Conservation (phyloP, 768 basidiomycete genomes). For the Boletus patriciae region DNA sequence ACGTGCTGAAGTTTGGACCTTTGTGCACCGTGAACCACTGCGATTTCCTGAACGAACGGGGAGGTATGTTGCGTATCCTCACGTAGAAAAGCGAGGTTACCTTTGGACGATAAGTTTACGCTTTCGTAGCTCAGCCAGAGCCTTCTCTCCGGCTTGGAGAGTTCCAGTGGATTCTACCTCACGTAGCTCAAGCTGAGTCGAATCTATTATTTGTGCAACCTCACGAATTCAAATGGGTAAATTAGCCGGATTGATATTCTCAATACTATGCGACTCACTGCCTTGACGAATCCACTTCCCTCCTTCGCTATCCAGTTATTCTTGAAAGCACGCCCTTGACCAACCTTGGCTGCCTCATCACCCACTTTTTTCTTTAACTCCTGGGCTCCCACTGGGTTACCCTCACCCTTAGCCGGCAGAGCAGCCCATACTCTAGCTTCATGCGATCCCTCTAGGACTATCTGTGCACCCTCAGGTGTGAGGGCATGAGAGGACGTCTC, state of each 20-base stretch:
- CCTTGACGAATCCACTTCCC: slow-evolving; percentile 80
- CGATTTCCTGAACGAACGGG: slow-evolving; percentile 64
- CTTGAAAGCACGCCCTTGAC: slow-evolving; percentile 95
- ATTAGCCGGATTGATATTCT: neutral
- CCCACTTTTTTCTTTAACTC: slow-evolving; percentile 78
- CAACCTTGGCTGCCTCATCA: slow-evolving; percentile 87
- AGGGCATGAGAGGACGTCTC: slow-evolving; percentile 72
- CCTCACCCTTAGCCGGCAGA: slow-evolving; percentile 69
- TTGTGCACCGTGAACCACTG: slow-evolving; percentile 92
- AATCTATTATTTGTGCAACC: slow-evolving; percentile 67
- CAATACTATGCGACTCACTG: slow-evolving; percentile 50
- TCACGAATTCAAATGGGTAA: slow-evolving; percentile 31
- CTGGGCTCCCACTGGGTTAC: slow-evolving; percentile 59
- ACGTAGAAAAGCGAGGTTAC: slow-evolving; percentile 38
- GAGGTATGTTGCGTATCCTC: slow-evolving; percentile 4
- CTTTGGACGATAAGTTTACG: slow-evolving; percentile 85
- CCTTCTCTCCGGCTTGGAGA: slow-evolving; percentile 73
- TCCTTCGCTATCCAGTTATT: slow-evolving; percentile 96
- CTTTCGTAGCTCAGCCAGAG: slow-evolving; percentile 84
- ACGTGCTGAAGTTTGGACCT: slow-evolving; percentile 85
- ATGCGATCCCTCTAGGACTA: slow-evolving; percentile 83
- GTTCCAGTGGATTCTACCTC: slow-evolving; percentile 75
- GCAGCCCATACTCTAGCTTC: slow-evolving; percentile 94
- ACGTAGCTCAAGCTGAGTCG: slow-evolving; percentile 69
- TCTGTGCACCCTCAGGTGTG: slow-evolving; percentile 80